Evolutionary conservation across 805 yeast genomes (phyloP).

Genomic region (Lachancea thermotolerans): DNA sequence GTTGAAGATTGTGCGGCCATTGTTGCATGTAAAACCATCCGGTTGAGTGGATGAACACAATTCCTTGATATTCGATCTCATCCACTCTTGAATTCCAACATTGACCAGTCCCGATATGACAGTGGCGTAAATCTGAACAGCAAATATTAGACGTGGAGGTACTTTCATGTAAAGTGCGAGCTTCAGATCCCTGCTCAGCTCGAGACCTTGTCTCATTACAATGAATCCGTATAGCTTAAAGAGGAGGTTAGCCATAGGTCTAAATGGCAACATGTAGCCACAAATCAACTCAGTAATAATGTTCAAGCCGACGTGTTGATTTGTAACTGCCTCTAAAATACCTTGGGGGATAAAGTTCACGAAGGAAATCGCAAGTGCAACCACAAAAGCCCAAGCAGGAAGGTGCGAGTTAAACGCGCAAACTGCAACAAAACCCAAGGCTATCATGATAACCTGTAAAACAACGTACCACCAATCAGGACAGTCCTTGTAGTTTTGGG

Average conservation of each 20-base stretch:
- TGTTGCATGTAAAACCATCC: conserved; percentile 40
- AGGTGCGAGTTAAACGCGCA: conserved; percentile 42
- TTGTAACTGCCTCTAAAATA: conserved; percentile 51
- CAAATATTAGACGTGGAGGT: conserved; percentile 50
- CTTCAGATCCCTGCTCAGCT: conserved; percentile 46
- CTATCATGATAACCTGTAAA: conserved; percentile 24
- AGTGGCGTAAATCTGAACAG: conserved; percentile 37
- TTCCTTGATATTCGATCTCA: conserved; percentile 33
- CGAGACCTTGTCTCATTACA: conserved; percentile 48
- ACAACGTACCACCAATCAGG: conserved; percentile 66
- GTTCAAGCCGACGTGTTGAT: conserved; percentile 48
- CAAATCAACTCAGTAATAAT: conserved; percentile 54
- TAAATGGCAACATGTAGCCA: conserved; percentile 52
- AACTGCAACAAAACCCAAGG: conserved; percentile 29
- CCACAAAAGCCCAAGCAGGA: conserved; percentile 59
- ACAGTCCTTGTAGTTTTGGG: conserved; percentile 53
- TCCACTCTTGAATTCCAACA: conserved; percentile 38
- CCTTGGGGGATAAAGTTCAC: conserved; percentile 53
- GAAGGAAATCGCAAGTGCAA: conserved; percentile 46
- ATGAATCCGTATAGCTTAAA: conserved; percentile 50
- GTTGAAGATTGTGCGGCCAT: conserved; percentile 39
- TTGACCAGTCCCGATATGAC: conserved; percentile 35
- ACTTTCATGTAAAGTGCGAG: conserved; percentile 52
- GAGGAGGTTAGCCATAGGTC: conserved; percentile 48
- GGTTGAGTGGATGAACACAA: conserved; percentile 36